phyloP scores from a whole-genome alignment of 441 rosid species.

The Aleurites moluccanus region DNA sequence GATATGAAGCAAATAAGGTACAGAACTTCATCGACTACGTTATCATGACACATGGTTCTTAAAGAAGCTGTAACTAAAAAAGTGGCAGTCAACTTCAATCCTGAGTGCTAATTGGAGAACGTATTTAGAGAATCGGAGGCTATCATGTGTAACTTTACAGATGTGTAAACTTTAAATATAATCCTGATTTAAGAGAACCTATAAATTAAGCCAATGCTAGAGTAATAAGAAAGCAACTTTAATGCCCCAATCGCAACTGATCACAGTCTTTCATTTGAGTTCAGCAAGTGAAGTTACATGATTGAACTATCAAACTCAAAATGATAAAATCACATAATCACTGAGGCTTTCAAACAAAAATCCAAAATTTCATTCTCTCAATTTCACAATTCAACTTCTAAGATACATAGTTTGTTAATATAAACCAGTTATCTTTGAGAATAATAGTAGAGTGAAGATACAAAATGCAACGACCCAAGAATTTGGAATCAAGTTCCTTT shows the following conservation, averaged over 20 bases:
- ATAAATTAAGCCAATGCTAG: not conserved
- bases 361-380: not conserved
- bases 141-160: not conserved
- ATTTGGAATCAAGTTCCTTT: constrained; percentile 4
- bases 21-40: not conserved
- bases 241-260: not conserved
- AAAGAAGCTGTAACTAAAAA: not conserved
- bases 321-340: not conserved
- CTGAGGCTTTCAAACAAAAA: not conserved
- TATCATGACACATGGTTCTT: not conserved
- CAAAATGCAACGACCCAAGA: not conserved
- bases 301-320: constrained; percentile 1
- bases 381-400: constrained; percentile 6
- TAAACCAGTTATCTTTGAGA: not conserved
- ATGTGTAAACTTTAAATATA: not conserved
- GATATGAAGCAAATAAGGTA: not conserved
- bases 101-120: not conserved
- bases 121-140: not conserved
- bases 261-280: not conserved
- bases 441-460: not conserved
- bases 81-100: not conserved
- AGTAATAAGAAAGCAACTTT: not conserved
- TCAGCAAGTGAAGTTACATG: not conserved
- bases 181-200: not conserved
- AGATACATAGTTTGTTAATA: not conserved